A percentile compares a stretch with the other conserved stretches of the same genome.
Evolutionary conservation across 495 filamentous ascomycete genomes (phyloP).

Genomic region (Venustampulla echinocandica): DNA sequence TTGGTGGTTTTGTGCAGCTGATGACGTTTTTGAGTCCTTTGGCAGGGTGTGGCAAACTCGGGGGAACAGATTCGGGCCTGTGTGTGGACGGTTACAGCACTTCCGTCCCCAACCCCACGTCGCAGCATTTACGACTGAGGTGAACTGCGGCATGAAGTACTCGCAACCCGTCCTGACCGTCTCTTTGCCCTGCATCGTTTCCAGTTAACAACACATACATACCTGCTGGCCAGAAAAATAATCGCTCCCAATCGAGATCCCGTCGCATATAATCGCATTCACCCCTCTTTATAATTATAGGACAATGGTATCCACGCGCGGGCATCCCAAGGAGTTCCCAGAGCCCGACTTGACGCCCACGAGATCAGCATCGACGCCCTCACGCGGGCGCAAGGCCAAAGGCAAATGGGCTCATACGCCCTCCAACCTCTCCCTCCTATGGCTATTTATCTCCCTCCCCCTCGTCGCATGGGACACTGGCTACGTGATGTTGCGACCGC

Average conservation of each 20-base stretch:
- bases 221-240: too few species aligned
- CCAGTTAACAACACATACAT: too few species aligned
- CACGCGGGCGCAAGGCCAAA: slow-evolving; percentile 22
- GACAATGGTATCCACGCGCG: slow-evolving; percentile 21
- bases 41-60: too few species aligned
- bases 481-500: slow-evolving; percentile 76
- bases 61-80: too few species aligned
- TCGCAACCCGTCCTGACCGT: too few species aligned
- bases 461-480: slow-evolving; percentile 75
- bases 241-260: not conserved
- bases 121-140: too few species aligned
- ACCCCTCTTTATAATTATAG: not conserved
- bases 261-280: too few species aligned
- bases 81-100: too few species aligned
- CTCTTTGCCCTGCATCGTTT: too few species aligned
- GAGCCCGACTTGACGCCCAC: slow-evolving; percentile 15
- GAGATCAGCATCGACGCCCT: slow-evolving; percentile 20
- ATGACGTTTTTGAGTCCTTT: too few species aligned
- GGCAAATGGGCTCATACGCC: slow-evolving; percentile 59
- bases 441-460: slow-evolving; percentile 72
- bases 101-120: too few species aligned
- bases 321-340: slow-evolving; percentile 15
- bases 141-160: too few species aligned
- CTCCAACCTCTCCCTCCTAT: slow-evolving; percentile 53
- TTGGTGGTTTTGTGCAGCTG: not conserved